These are phyloP conservation scores for Kluyveromyces sp. DNA, from an alignment of 1,139 yeast genomes.

Conservation along the genomic window DNA sequence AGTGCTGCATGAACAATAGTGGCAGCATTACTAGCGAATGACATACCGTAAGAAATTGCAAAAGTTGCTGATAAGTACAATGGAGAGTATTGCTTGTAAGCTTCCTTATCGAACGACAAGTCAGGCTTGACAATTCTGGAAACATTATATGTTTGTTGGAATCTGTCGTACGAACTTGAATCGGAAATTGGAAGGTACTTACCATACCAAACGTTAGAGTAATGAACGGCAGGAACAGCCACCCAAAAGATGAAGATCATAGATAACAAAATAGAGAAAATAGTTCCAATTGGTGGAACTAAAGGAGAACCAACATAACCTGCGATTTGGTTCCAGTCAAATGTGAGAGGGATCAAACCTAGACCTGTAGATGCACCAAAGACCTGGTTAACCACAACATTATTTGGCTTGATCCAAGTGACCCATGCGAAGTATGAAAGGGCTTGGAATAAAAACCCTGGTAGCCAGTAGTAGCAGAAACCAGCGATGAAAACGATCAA, in stretches of 20 bases:
- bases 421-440: slow-evolving; percentile 44
- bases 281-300: slow-evolving; percentile 56
- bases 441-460: slow-evolving; percentile 43
- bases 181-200: slow-evolving; percentile 44
- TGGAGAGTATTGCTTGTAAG: slow-evolving; percentile 49
- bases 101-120: slow-evolving; percentile 39
- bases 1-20: slow-evolving; percentile 46
- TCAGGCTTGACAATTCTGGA: slow-evolving; percentile 37
- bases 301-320: slow-evolving; percentile 60
- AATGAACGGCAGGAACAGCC: slow-evolving; percentile 41
- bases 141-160: slow-evolving; percentile 39
- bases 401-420: slow-evolving; percentile 50
- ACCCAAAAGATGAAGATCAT: slow-evolving; percentile 40
- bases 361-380: slow-evolving; percentile 55
- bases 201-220: slow-evolving; percentile 44
- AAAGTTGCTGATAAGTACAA: slow-evolving; percentile 58
- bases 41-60: slow-evolving; percentile 53
- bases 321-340: slow-evolving; percentile 50
- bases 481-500: slow-evolving; percentile 32
- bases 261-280: slow-evolving; percentile 43
- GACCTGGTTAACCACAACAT: slow-evolving; percentile 50
- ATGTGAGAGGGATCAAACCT: slow-evolving; percentile 54
- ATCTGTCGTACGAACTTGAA: slow-evolving; percentile 38
- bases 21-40: slow-evolving; percentile 58
- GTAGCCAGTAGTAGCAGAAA: slow-evolving; percentile 47